These are phyloP conservation scores for Cladosporium oxysporum DNA, from an alignment of 2,329 filamentous ascomycete species.

Conservation along the genomic window DNA sequence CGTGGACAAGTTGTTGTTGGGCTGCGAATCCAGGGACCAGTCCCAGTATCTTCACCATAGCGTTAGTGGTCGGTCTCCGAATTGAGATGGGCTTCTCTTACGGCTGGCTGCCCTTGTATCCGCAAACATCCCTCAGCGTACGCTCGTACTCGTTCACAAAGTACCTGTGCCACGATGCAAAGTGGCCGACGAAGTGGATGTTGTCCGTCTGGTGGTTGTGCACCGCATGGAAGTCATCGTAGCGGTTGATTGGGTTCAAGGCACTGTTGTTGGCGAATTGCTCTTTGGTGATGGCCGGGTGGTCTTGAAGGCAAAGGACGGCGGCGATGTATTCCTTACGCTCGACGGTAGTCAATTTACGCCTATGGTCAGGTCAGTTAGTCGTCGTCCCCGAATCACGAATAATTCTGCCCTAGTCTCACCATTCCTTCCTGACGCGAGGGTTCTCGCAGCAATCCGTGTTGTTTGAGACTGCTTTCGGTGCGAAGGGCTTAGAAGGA, in stretches of 20 bases:
- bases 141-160: constrained; percentile 32
- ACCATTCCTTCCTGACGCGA: constrained; percentile 15
- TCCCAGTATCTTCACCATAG: constrained; percentile 29
- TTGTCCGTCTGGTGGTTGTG: constrained; percentile 27
- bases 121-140: constrained; percentile 28
- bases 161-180: constrained; percentile 33
- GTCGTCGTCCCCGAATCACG: not conserved
- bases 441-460: not conserved
- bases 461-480: not conserved
- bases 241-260: constrained; percentile 21
- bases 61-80: constrained; percentile 6
- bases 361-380: constrained; percentile 17
- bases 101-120: constrained; percentile 25
- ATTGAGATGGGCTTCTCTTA: not conserved
- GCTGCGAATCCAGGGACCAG: constrained; percentile 29
- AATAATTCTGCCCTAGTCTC: not conserved
- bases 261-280: constrained; percentile 20
- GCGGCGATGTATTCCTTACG: constrained; percentile 29
- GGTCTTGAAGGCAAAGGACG: constrained; percentile 28
- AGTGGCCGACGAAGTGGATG: constrained; percentile 28
- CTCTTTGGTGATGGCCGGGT: constrained; percentile 24
- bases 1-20: constrained; percentile 19
- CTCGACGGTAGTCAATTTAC: constrained; percentile 24
- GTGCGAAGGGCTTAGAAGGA: not conserved
- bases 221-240: constrained; percentile 33